Percentiles rank a stretch among this genome's conserved stretches.
phyloP scores from a whole-genome alignment of 2,329 filamentous ascomycete species.

The Penicillium rolfsii region DNA sequence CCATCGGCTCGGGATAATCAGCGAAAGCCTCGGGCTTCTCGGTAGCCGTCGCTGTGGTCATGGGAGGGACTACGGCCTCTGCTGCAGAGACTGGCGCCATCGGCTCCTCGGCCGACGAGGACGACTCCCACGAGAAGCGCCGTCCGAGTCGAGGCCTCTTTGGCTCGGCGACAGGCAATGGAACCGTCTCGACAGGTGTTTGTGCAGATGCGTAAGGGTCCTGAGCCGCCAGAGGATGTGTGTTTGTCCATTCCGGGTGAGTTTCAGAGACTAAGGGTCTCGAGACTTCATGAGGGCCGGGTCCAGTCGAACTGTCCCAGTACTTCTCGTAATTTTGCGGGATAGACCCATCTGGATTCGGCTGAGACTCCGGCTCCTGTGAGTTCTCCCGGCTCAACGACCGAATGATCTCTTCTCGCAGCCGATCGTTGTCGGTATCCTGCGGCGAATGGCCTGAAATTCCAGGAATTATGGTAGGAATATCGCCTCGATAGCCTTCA shows the following conservation, averaged over 20 bases:
- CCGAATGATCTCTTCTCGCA: constrained; percentile 54
- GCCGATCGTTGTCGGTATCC: constrained; percentile 49
- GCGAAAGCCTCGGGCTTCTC: constrained; percentile 27
- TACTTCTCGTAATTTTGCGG: constrained; percentile 45
- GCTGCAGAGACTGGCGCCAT: constrained; percentile 19
- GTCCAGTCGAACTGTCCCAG: constrained; percentile 35
- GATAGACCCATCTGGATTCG: constrained; percentile 33
- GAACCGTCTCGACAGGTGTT: constrained; percentile 6
- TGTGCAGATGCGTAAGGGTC: constrained; percentile 22
- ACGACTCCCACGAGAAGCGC: constrained; percentile 51
- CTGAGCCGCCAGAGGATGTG: constrained; percentile 19
- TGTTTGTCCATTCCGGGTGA: constrained; percentile 21
- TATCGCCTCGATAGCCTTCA: constrained; percentile 23
- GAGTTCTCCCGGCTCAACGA: constrained; percentile 48
- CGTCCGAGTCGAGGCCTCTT: constrained; percentile 38
- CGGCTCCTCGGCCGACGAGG: constrained; percentile 26
- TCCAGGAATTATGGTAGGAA: constrained; percentile 41
- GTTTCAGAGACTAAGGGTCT: constrained; percentile 21
- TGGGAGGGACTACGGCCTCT: constrained; percentile 18
- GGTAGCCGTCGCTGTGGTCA: constrained; percentile 21
- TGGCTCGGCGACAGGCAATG: constrained; percentile 17
- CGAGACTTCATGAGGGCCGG: constrained; percentile 24
- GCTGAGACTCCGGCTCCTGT: constrained; percentile 33
- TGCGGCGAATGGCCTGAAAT: constrained; percentile 42
- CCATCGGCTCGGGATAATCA: constrained; percentile 7